These are phyloP conservation scores for Mesostigma viride DNA, from an alignment of 139 green algal genomes.

Conservation along the genomic window DNA sequence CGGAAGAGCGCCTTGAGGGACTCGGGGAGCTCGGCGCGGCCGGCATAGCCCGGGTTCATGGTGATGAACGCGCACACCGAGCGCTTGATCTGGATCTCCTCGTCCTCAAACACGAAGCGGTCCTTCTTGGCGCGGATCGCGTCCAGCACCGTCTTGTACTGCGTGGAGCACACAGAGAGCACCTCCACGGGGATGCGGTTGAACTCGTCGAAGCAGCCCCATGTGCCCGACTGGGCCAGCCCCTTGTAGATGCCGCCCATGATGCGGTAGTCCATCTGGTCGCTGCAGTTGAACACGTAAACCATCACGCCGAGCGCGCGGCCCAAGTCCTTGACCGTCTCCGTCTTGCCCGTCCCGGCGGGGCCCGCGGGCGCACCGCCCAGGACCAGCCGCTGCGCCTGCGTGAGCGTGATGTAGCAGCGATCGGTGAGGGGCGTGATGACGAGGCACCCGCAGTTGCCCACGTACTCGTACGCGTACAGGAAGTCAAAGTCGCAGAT, in stretches of 20 bases:
- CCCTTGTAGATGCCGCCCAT: conserved; percentile 84
- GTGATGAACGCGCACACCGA: conserved; percentile 89
- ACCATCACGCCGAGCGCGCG: conserved; percentile 68
- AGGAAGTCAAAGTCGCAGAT: conserved; percentile 83
- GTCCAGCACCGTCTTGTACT: conserved; percentile 92
- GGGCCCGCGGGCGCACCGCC: conserved; percentile 74
- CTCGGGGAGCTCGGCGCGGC: conserved; percentile 78
- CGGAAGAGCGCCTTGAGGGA: conserved; percentile 85
- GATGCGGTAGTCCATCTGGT: conserved; percentile 88
- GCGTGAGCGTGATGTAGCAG: conserved; percentile 92
- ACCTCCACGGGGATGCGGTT: conserved; percentile 86
- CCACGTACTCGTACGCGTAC: conserved; percentile 87
- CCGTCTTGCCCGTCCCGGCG: conserved; percentile 80
- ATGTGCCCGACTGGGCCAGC: conserved; percentile 77
- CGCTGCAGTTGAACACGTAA: conserved; percentile 92
- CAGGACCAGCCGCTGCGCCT: conserved; percentile 74
- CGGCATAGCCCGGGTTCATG: conserved; percentile 91
- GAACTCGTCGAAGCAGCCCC: conserved; percentile 93
- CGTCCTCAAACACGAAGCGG: conserved; percentile 60
- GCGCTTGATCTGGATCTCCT: conserved; percentile 51
- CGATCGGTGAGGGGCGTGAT: conserved; percentile 90
- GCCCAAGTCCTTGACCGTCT: conserved; percentile 77
- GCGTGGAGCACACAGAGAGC: conserved; percentile 80
- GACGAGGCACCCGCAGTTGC: conserved; percentile 82
- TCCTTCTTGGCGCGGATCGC: conserved; percentile 67